Percentiles rank a stretch among this genome's conserved stretches.
These are phyloP conservation scores for Lagerstroemia speciosa DNA, from an alignment of 345 rosid genomes.

Conservation along the genomic window DNA sequence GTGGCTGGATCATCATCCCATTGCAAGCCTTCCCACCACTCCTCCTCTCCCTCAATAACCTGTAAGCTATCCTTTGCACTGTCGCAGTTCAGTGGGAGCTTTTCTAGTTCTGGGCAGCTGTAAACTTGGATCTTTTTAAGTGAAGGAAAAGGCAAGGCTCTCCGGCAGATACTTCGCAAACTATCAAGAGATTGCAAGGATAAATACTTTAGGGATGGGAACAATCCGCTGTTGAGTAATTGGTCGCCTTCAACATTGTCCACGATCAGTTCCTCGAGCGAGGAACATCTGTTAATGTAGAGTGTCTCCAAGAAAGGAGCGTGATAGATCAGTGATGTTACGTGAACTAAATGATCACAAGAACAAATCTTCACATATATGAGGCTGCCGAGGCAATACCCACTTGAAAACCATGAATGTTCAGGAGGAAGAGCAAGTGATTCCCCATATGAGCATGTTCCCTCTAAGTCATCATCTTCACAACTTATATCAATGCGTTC, in stretches of 20 bases:
- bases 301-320: neutral
- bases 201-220: too few relatives aligned
- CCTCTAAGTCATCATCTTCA: too few relatives aligned
- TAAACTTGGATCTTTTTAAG: neutral
- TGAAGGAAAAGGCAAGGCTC: neutral
- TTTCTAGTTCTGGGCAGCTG: neutral
- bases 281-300: neutral
- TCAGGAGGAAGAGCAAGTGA: neutral
- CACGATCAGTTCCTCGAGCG: neutral
- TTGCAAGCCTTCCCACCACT: neutral
- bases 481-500: too few relatives aligned
- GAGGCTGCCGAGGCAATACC: neutral
- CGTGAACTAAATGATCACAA: neutral
- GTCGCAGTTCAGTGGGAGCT: neutral
- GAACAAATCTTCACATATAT: neutral
- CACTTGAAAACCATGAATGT: neutral
- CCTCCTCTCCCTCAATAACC: neutral
- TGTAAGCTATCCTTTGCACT: neutral
- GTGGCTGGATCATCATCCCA: neutral
- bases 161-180: neutral
- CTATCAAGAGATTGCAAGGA: too few relatives aligned
- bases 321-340: neutral
- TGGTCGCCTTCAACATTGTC: too few relatives aligned
- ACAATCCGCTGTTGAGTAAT: too few relatives aligned
- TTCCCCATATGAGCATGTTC: neutral